Conservation (phyloP, 768 basidiomycete genomes). For the Boletus vermiculosoides region DNA sequence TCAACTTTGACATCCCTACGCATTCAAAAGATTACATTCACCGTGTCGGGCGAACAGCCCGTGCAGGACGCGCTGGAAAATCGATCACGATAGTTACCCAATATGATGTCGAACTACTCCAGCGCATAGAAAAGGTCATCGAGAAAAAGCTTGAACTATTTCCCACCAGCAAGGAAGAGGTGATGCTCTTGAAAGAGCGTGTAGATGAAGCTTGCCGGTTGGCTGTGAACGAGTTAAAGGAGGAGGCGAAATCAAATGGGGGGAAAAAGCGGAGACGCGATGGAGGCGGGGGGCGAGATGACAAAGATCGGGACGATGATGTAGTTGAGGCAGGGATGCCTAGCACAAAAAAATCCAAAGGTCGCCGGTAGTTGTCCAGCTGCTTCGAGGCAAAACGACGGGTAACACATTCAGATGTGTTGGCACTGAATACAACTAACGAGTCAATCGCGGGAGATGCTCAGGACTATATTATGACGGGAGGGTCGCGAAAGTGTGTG, state of each 20-base stretch:
- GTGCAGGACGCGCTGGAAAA: conserved; percentile 96
- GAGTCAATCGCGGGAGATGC: background rate
- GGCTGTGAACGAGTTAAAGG: conserved; percentile 81
- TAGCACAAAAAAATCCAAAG: conserved; percentile 52
- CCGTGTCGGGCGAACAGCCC: conserved; percentile 94
- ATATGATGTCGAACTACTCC: conserved; percentile 95
- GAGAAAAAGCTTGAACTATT: conserved; percentile 92
- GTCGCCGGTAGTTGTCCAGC: conserved; percentile 34
- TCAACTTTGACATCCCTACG: conserved; percentile 97
- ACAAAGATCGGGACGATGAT: conserved; percentile 91
- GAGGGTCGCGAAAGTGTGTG: conserved; percentile 25
- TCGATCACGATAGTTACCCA: conserved; percentile 97
- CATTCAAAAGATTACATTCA: conserved; percentile 99
- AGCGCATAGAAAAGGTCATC: conserved; percentile 90
- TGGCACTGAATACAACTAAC: background rate
- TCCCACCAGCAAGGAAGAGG: conserved; percentile 84
- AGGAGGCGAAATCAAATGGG: conserved; percentile 55
- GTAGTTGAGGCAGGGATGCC: conserved; percentile 89
- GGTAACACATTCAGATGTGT: background rate
- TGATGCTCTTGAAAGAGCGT: conserved; percentile 81
- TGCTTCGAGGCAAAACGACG: background rate
- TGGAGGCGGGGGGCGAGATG: conserved; percentile 57
- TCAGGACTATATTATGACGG: no score
- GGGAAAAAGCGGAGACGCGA: conserved; percentile 51
- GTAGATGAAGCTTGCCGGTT: conserved; percentile 82